Evolutionary conservation across 306 rosid genomes (phyloP).

Genomic region (Cicer yamashitae): DNA sequence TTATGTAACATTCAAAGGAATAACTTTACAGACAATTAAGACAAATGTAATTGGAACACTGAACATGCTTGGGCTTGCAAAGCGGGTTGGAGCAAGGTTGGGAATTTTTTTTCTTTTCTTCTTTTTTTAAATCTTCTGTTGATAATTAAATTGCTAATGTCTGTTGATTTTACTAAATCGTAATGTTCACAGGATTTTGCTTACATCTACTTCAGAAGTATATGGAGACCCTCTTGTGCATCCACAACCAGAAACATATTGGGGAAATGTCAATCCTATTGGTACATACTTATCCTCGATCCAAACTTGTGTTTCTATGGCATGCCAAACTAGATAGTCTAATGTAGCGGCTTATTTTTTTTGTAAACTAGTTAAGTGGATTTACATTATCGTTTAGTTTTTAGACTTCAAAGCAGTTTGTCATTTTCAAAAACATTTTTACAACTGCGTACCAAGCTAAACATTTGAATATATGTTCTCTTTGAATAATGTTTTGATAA

Average conservation of each 20-base stretch:
- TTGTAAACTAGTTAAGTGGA: neutral
- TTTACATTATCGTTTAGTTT: constrained; percentile 2
- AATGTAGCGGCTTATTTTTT: neutral
- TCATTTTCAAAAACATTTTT: constrained; percentile 27
- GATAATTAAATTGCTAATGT: constrained; percentile 13
- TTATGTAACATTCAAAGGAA: constrained; percentile 42
- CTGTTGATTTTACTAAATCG: constrained; percentile 38
- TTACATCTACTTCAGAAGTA: constrained; percentile 94
- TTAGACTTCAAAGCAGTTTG: constrained; percentile 24
- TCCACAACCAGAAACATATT: constrained; percentile 86
- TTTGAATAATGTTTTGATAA: constrained; percentile 15
- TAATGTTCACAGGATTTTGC: constrained; percentile 71
- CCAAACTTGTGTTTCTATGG: constrained; percentile 18
- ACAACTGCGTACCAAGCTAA: neutral
- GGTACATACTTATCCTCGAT: constrained; percentile 56
- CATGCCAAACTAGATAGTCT: neutral
- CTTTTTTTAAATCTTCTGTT: neutral
- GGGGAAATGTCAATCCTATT: constrained; percentile 98
- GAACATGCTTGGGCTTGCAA: constrained; percentile 97
- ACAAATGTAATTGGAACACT: constrained; percentile 53
- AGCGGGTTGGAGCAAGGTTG: constrained; percentile 97
- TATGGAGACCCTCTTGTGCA: constrained; percentile 95
- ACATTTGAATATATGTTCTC: constrained; percentile 14
- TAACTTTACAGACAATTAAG: constrained; percentile 71
- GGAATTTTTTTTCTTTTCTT: neutral